A percentile compares a stretch with the other conserved stretches of the same genome.
phyloP scores from a whole-genome alignment of 2,329 filamentous ascomycete genomes.

The Hypomyces perniciosus region DNA sequence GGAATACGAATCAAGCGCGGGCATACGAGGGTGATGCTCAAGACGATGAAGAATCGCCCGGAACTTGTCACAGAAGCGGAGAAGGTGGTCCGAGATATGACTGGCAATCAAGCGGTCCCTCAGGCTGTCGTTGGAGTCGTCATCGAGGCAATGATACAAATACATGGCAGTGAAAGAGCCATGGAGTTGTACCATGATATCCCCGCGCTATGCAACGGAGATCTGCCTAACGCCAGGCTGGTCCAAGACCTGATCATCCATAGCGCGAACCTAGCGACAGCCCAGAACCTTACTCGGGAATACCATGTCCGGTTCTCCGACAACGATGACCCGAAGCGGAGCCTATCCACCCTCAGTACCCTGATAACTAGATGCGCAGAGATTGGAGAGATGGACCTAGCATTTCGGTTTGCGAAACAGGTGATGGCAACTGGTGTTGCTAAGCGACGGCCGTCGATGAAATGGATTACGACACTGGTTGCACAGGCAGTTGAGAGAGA shows the following conservation, averaged over 20 bases:
- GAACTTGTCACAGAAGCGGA: conserved; percentile 47
- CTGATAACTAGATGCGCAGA: conserved; percentile 26
- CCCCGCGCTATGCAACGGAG: conserved; percentile 22
- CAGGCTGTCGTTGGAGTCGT: conserved; percentile 30
- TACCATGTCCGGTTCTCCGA: conserved; percentile 22
- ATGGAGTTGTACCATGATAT: conserved; percentile 28
- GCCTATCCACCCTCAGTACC: conserved; percentile 17
- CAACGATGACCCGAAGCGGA: conserved; percentile 11
- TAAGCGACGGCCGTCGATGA: conserved; percentile 3
- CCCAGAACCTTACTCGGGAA: conserved; percentile 23
- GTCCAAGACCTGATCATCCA: conserved; percentile 27
- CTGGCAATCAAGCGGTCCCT: conserved; percentile 30
- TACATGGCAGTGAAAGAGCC: conserved; percentile 24
- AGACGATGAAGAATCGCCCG: conserved; percentile 44
- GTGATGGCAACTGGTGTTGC: conserved; percentile 13
- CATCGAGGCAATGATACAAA: conserved; percentile 28
- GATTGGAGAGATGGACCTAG: conserved; percentile 27
- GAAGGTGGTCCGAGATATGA: conserved; percentile 48
- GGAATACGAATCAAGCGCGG: conserved; percentile 47
- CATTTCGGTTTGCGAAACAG: conserved; percentile 26
- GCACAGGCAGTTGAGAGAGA: conserved; percentile 22
- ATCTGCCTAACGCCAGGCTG: conserved; percentile 20
- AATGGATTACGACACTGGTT: conserved; percentile 26
- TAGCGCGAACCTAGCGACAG: conserved; percentile 21
- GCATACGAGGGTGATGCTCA: conserved; percentile 59